Percentiles rank a stretch among this genome's conserved stretches.
Evolutionary conservation across 495 filamentous ascomycete species (phyloP).

Genomic region (Barbatosphaeria neglecta): DNA sequence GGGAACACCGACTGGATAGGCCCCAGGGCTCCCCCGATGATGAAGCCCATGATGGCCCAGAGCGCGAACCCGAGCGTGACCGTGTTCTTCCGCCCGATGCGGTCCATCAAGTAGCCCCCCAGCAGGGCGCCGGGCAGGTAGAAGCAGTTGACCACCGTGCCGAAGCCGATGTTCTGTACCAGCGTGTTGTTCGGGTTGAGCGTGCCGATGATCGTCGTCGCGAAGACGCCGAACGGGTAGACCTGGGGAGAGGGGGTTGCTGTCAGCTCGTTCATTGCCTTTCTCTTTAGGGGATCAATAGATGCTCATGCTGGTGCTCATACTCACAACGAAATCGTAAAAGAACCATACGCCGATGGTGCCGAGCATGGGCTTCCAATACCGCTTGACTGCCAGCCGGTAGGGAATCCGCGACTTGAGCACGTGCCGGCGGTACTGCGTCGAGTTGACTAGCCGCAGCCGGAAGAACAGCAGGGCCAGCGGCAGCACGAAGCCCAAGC

Average conservation of each 20-base stretch:
- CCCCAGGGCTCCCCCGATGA: constrained; percentile 31
- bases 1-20: constrained; percentile 33
- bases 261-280: background rate
- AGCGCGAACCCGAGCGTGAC: constrained; percentile 32
- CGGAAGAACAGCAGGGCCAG: constrained; percentile 42
- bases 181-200: constrained; percentile 28
- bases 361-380: constrained; percentile 38
- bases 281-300: background rate
- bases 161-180: constrained; percentile 32
- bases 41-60: constrained; percentile 33
- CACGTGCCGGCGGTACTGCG: constrained; percentile 35
- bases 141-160: constrained; percentile 37
- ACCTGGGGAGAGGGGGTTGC: background rate
- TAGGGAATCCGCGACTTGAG: constrained; percentile 38
- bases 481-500: constrained; percentile 39
- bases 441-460: constrained; percentile 39
- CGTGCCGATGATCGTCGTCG: constrained; percentile 32
- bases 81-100: constrained; percentile 36
- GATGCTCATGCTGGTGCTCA: background rate
- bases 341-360: constrained; percentile 41
- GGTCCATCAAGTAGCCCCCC: constrained; percentile 37
- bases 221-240: constrained; percentile 40
- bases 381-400: constrained; percentile 28
- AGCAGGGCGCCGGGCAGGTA: constrained; percentile 34
- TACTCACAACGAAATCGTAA: constrained; percentile 30